Percentiles rank a stretch among this genome's conserved stretches.
These are phyloP conservation scores for Microascus cirrosus DNA, from an alignment of 2,329 filamentous ascomycete species.

Conservation along the genomic window DNA sequence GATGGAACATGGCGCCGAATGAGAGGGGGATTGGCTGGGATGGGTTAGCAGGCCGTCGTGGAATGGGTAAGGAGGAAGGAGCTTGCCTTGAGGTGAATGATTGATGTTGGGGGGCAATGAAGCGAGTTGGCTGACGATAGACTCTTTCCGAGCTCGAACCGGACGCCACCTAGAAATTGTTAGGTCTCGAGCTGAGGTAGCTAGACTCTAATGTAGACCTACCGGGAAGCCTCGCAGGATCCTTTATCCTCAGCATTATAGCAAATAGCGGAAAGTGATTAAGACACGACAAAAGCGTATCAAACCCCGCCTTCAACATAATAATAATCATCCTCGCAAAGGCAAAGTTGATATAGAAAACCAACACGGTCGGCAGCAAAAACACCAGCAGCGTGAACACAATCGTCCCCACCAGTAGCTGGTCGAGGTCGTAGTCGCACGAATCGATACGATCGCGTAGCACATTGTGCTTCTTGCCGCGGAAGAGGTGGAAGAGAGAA, in stretches of 20 bases:
- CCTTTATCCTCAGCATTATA: slow-evolving; percentile 90
- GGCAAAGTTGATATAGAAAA: slow-evolving; percentile 96
- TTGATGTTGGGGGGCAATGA: slow-evolving; percentile 51
- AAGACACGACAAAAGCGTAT: slow-evolving; percentile 83
- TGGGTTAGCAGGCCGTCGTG: background rate
- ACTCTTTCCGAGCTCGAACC: slow-evolving; percentile 79
- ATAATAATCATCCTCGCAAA: slow-evolving; percentile 93
- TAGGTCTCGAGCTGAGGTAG: background rate
- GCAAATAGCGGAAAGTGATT: slow-evolving; percentile 98
- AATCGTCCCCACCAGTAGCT: slow-evolving; percentile 90
- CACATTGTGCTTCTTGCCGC: slow-evolving; percentile 95
- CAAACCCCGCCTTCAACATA: slow-evolving; percentile 77
- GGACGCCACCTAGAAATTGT: slow-evolving; percentile 55
- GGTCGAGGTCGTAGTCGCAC: slow-evolving; percentile 96
- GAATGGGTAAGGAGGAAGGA: background rate
- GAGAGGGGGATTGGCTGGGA: slow-evolving; percentile 73
- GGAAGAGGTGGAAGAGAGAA: slow-evolving; percentile 96
- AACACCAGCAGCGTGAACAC: slow-evolving; percentile 94
- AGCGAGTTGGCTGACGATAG: slow-evolving; percentile 10
- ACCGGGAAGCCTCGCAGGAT: slow-evolving; percentile 79
- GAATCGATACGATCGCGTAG: slow-evolving; percentile 95
- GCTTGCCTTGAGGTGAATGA: slow-evolving; percentile 73
- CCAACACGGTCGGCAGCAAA: slow-evolving; percentile 83
- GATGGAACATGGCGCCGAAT: slow-evolving; percentile 89
- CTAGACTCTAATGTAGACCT: background rate